Conservation (phyloP, 179 eudicot species). For the Carnegiea gigantea region DNA sequence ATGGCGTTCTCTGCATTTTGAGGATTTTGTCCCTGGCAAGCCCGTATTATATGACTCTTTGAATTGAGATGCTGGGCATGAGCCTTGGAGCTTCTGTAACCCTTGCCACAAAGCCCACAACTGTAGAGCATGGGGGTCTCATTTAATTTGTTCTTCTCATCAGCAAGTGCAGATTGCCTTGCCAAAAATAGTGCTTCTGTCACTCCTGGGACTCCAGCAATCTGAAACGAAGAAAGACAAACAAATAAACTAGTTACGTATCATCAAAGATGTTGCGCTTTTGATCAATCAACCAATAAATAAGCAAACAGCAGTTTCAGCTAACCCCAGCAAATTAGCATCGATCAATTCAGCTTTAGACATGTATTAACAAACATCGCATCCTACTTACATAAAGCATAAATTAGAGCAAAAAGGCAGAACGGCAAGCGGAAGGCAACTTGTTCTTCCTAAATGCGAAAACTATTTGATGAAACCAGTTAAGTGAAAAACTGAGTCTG, state of each 20-base stretch:
- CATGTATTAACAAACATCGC: background rate
- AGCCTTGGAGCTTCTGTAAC: constrained; percentile 88
- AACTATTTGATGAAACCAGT: background rate
- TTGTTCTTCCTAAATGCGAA: background rate
- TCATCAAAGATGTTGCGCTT: background rate
- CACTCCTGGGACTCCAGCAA: constrained; percentile 97
- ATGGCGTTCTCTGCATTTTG: constrained; percentile 47
- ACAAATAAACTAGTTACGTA: background rate
- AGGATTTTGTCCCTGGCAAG: constrained; percentile 49
- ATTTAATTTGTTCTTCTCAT: constrained; percentile 55
- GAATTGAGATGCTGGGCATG: constrained; percentile 92
- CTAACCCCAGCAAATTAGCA: background rate
- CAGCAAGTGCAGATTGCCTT: constrained; percentile 80
- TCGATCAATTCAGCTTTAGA: background rate
- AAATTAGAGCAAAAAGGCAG: background rate
- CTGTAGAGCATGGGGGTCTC: constrained; percentile 83
- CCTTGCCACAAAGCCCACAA: constrained; percentile 82
- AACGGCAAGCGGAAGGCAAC: background rate
- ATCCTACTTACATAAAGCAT: background rate
- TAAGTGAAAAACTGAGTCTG: background rate
- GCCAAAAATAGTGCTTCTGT: constrained; percentile 79
- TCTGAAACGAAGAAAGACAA: constrained; percentile 34
- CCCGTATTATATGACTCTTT: constrained; percentile 59
- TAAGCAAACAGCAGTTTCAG: background rate
- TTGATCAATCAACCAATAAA: background rate